These are phyloP conservation scores for Leccinum sublutescens DNA, from an alignment of 768 basidiomycete genomes.

Conservation along the genomic window DNA sequence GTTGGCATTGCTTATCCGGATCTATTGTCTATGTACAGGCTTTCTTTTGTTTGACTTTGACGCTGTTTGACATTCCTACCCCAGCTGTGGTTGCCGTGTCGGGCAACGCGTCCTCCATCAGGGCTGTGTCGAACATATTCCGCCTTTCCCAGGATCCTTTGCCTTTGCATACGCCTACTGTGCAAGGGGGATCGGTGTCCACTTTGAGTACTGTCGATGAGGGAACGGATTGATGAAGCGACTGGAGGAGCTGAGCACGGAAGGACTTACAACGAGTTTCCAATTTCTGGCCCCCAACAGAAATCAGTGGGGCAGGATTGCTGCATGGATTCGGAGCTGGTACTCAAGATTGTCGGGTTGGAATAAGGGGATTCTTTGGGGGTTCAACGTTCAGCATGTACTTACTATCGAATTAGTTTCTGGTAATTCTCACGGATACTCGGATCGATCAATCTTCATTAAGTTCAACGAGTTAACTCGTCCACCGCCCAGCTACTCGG, in stretches of 20 bases:
- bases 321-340: conserved; percentile 74
- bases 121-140: conserved; percentile 71
- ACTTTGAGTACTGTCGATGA: conserved; percentile 68
- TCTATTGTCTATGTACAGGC: conserved; percentile 64
- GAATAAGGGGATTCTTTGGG: conserved; percentile 14
- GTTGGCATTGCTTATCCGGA: conserved; percentile 69
- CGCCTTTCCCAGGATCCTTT: conserved; percentile 59
- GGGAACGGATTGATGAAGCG: conserved; percentile 42
- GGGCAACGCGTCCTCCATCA: conserved; percentile 68
- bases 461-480: conserved; percentile 10
- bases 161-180: conserved; percentile 31
- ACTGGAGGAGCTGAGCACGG: conserved; percentile 71
- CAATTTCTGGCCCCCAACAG: conserved; percentile 62
- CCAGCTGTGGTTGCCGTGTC: conserved; percentile 77
- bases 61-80: conserved; percentile 1
- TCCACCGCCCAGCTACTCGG: conserved; percentile 44
- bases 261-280: conserved; percentile 68
- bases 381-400: conserved; percentile 3
- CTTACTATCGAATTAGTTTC: conserved; percentile 1
- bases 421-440: conserved; percentile 20
- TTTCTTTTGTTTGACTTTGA: conserved; percentile 5
- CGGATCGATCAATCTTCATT: not conserved
- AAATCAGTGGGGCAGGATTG: conserved; percentile 58
- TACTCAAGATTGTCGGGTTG: conserved; percentile 48
- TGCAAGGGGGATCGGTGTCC: conserved; percentile 54